phyloP scores from a whole-genome alignment of 441 rosid genomes.

The Brassica balearica region DNA sequence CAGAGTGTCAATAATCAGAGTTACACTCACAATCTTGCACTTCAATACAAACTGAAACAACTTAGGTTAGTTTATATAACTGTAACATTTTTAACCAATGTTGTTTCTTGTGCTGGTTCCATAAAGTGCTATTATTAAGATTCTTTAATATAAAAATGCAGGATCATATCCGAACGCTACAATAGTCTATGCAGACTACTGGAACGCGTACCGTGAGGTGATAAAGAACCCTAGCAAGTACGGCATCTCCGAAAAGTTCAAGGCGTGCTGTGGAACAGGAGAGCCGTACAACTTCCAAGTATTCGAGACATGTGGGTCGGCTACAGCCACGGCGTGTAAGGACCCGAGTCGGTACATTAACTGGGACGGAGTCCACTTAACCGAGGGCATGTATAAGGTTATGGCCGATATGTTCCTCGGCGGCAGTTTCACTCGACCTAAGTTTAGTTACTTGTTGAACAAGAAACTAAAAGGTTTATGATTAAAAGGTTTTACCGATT shows the following conservation, averaged over 20 bases:
- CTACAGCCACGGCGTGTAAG: conserved; percentile 51
- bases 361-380: conserved; percentile 98
- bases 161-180: conserved; percentile 60
- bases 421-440: conserved; percentile 68
- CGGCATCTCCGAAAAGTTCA: conserved; percentile 75
- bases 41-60: conserved; percentile 50
- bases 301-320: conserved; percentile 66
- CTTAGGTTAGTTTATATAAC: conserved; percentile 46
- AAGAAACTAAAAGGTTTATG: conserved; percentile 44
- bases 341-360: conserved; percentile 73
- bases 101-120: conserved; percentile 6
- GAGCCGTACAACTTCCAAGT: conserved; percentile 70
- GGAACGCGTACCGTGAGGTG: conserved; percentile 70
- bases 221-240: conserved; percentile 58
- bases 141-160: neutral
- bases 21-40: conserved; percentile 57
- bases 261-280: conserved; percentile 82
- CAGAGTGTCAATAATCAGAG: conserved; percentile 66
- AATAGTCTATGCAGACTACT: conserved; percentile 76
- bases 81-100: neutral
- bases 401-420: conserved; percentile 67
- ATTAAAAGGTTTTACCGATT: neutral
- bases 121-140: neutral
- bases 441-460: conserved; percentile 53
- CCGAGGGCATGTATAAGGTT: conserved; percentile 84